phyloP scores from a whole-genome alignment of 176 grass and related monocot genomes.

The Rhynchospora tenuis region DNA sequence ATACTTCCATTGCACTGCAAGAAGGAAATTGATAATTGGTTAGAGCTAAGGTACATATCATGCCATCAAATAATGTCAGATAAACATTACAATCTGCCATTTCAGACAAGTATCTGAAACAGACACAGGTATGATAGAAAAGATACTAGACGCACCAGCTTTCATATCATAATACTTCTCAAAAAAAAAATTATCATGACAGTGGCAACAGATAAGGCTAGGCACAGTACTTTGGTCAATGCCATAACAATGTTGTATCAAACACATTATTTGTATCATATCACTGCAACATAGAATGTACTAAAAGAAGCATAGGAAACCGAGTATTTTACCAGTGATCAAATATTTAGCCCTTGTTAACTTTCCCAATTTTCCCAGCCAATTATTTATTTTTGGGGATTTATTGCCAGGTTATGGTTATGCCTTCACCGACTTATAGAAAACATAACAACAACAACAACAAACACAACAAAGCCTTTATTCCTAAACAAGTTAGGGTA shows the following conservation, averaged over 20 bases:
- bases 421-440: neutral
- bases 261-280: neutral
- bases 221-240: neutral
- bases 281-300: neutral
- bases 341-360: neutral
- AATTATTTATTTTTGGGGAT: neutral
- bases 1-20: constrained; percentile 10
- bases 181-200: neutral
- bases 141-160: neutral
- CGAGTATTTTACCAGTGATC: neutral
- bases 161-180: neutral
- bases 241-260: neutral
- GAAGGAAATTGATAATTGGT: neutral
- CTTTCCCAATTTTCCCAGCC: neutral
- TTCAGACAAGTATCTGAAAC: neutral
- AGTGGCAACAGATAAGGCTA: neutral
- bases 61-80: neutral
- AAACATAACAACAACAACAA: neutral
- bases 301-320: neutral
- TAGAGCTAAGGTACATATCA: neutral
- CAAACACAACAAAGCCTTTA: no score
- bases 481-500: no score
- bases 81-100: neutral
- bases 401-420: neutral
- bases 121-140: neutral